phyloP scores from a whole-genome alignment of 495 filamentous ascomycete species.

The Daldinia grandis region DNA sequence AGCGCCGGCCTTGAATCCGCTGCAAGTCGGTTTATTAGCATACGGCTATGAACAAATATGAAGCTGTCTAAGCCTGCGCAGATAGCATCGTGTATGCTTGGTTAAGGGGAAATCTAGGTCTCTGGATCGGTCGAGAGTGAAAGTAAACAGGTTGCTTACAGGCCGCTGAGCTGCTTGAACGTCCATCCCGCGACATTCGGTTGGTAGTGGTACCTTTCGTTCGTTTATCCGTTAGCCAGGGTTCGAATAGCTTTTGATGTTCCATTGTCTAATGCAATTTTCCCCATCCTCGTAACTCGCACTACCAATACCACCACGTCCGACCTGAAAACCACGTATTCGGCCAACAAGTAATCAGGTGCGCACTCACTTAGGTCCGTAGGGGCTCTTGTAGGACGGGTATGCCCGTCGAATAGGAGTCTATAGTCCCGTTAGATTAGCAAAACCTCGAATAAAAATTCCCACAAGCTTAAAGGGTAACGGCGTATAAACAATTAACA shows the following conservation, averaged over 20 bases:
- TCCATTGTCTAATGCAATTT: not conserved
- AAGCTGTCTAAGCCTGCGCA: not conserved
- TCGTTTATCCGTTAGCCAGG: conserved; percentile 42
- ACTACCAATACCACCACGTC: not conserved
- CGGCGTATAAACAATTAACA: not conserved
- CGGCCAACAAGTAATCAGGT: not conserved
- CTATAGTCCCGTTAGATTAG: conserved; percentile 44
- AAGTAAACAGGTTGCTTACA: conserved; percentile 49
- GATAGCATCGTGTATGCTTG: not conserved
- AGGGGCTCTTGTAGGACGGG: conserved; percentile 58
- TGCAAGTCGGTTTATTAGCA: conserved; percentile 40
- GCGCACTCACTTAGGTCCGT: conserved; percentile 61
- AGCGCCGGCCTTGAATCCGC: conserved; percentile 54
- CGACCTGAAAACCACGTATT: not conserved
- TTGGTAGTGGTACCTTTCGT: conserved; percentile 58
- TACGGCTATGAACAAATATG: not conserved
- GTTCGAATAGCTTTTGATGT: not conserved
- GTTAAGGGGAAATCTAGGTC: not conserved
- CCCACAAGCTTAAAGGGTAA: not conserved
- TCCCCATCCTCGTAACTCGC: not conserved
- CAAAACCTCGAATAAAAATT: not conserved
- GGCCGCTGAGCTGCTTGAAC: conserved; percentile 42
- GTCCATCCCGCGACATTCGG: conserved; percentile 52
- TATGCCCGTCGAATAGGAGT: conserved; percentile 45
- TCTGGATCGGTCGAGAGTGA: not conserved